A percentile compares a stretch with the other conserved stretches of the same genome.
These are phyloP conservation scores for Monosporascus sp. DNA, from an alignment of 2,329 filamentous ascomycete genomes.

Conservation along the genomic window DNA sequence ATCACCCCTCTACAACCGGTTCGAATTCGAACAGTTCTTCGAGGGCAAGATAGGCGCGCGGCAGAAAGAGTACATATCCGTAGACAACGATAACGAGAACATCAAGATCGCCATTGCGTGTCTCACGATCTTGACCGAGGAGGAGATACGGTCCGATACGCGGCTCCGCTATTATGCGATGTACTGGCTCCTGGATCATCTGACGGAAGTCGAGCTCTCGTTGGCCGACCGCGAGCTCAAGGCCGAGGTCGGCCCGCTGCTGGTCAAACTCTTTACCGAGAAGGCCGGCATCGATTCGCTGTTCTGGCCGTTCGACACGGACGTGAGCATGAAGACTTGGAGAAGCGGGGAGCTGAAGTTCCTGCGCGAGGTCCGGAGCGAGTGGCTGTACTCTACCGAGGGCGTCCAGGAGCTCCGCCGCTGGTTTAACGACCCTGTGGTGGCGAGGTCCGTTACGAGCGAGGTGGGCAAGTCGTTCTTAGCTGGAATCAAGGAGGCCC, in stretches of 20 bases:
- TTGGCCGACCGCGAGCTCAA: slow-evolving; percentile 23
- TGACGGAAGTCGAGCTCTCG: slow-evolving; percentile 23
- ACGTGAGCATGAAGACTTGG: slow-evolving; percentile 23
- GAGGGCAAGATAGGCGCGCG: slow-evolving; percentile 21
- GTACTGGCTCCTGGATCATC: slow-evolving; percentile 23
- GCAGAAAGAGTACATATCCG: slow-evolving; percentile 25
- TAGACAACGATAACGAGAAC: slow-evolving; percentile 28
- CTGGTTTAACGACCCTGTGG: slow-evolving; percentile 24
- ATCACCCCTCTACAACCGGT: slow-evolving; percentile 24
- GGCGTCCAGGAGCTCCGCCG: slow-evolving; percentile 19
- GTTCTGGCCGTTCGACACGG: slow-evolving; percentile 22
- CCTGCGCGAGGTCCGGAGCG: slow-evolving; percentile 16
- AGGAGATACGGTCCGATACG: slow-evolving; percentile 13
- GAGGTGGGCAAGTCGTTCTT: slow-evolving; percentile 14
- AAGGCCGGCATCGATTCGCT: slow-evolving; percentile 24
- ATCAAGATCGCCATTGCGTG: slow-evolving; percentile 24
- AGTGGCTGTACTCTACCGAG: slow-evolving; percentile 24
- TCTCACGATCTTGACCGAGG: slow-evolving; percentile 21
- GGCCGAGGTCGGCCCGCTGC: slow-evolving; percentile 21
- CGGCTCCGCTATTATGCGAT: slow-evolving; percentile 20
- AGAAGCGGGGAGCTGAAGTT: slow-evolving; percentile 15
- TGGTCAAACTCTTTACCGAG: slow-evolving; percentile 23
- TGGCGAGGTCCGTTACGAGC: slow-evolving; percentile 16
- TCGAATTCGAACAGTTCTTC: slow-evolving; percentile 31
- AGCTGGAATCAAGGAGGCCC: slow-evolving; percentile 11